Evolutionary conservation across 805 yeast species (phyloP).

Genomic region (Tetrapisispora pingtungensis): DNA sequence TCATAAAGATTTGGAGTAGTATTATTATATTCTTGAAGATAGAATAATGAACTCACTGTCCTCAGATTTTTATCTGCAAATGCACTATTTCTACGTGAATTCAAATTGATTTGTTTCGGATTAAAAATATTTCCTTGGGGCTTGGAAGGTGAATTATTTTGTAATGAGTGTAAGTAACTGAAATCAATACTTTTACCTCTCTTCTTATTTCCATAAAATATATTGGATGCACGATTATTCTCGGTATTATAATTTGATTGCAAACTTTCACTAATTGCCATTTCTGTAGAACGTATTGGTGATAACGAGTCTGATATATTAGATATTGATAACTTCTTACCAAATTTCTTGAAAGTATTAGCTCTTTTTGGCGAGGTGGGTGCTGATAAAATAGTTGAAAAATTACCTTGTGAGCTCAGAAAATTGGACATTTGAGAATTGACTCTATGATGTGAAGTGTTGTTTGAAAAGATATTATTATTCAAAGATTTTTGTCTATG

Average conservation of each 20-base stretch:
- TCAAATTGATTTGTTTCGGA: not conserved
- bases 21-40: conserved; percentile 6
- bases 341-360: conserved; percentile 19
- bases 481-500: conserved; percentile 12
- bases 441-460: conserved; percentile 12
- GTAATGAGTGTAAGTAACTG: conserved; percentile 24
- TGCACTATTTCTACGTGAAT: not conserved
- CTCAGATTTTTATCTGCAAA: conserved; percentile 3
- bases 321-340: conserved; percentile 25
- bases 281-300: not conserved
- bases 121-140: conserved; percentile 14
- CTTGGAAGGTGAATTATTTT: conserved; percentile 25
- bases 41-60: conserved; percentile 8
- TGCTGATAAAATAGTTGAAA: conserved; percentile 8
- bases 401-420: not conserved
- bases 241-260: conserved; percentile 1
- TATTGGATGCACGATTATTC: not conserved
- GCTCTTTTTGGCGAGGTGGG: conserved; percentile 25
- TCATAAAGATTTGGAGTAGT: conserved; percentile 3
- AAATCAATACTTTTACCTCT: conserved; percentile 26
- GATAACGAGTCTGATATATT: conserved; percentile 20
- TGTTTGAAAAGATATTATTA: conserved; percentile 2
- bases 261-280: not conserved
- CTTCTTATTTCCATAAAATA: conserved; percentile 7
- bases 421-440: conserved; percentile 15